Percentiles rank a stretch among this genome's conserved stretches.
Conservation (phyloP, 139 green algal genomes). For the Picochlorum sp. region DNA sequence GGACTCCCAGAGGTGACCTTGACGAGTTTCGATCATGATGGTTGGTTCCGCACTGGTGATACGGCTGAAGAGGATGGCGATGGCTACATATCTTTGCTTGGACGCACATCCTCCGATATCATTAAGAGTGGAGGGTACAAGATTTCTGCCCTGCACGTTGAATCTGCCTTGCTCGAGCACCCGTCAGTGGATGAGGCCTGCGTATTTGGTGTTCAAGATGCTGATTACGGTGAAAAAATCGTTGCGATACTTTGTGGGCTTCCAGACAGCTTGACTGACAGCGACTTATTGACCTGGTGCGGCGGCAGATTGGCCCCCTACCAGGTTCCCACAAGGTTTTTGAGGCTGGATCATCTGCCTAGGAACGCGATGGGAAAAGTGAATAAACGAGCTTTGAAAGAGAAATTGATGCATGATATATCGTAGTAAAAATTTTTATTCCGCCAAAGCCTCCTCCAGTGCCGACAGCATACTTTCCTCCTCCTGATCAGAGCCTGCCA, state of each 20-base stretch:
- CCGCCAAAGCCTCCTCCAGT: too few relatives aligned
- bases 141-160: conserved; percentile 70
- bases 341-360: conserved; percentile 54
- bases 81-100: conserved; percentile 69
- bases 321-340: conserved; percentile 51
- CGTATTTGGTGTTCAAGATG: conserved; percentile 78
- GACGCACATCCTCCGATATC: conserved; percentile 84
- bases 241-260: conserved; percentile 17
- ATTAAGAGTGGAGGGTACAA: conserved; percentile 93
- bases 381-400: conserved; percentile 76
- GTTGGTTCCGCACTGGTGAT: conserved; percentile 83
- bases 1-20: conserved; percentile 56
- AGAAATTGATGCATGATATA: neutral
- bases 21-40: conserved; percentile 69
- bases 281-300: conserved; percentile 36
- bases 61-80: conserved; percentile 13
- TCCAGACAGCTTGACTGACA: conserved; percentile 7
- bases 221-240: conserved; percentile 55
- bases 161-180: conserved; percentile 69
- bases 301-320: conserved; percentile 52
- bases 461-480: too few relatives aligned
- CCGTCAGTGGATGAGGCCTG: conserved; percentile 59
- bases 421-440: too few relatives aligned
- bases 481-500: too few relatives aligned
- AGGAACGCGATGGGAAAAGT: conserved; percentile 97